Base-by-base conservation (phyloP, 805 yeast species). In the Brettanomyces anomalus region DNA sequence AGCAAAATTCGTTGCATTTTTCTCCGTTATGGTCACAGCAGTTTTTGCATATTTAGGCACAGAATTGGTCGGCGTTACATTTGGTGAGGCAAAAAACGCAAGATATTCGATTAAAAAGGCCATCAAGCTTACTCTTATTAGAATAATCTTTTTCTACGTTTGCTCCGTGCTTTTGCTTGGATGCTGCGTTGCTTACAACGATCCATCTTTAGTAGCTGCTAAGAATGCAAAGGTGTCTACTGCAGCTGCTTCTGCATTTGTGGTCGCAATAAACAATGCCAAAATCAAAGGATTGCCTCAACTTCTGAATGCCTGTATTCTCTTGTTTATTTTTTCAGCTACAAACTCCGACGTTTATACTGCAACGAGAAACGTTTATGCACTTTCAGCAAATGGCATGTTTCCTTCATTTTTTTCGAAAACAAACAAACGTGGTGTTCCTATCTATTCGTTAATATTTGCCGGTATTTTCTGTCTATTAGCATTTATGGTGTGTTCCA, bases 311-410 rank as follows among this genome's bases (percentile, higher is more conserved):
- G 90, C 81, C 2, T 79, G 85, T 59, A 81, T 87, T 50, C 62
- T 87, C 55, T 62, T 84, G 34, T 82, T 85, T 49, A 88, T 85
- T 45, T 74, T 85, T 57, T 82, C 90, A 10, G 94, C 94, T 37
- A 80, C 85, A 10, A 85, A 84, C 65, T 81, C 88, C 2, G 88
- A 81, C 62, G 68, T 85, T 55, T 83, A 82, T 63, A 79, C 80
- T 57, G 84, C 85, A 24, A 77, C 93, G 17, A 74, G 95, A 71
- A 77, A 84, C 10, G 64, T 81, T 16, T 84, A 81, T 56, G 83
- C 85, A 32, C 65, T 85, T 49, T 74, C 93, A 1, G 72, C 76
- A 41, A 82, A 81, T 51, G 85, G 86, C 6, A 78, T 77, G 56
- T 88, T 90, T 10, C 93, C 93, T 49, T 68, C 64, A 49, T 55